A percentile compares a stretch with the other conserved stretches of the same genome.
These are phyloP conservation scores for Ceratobasidium sp. DNA, from an alignment of 1,284 basidiomycete genomes.

Conservation along the genomic window DNA sequence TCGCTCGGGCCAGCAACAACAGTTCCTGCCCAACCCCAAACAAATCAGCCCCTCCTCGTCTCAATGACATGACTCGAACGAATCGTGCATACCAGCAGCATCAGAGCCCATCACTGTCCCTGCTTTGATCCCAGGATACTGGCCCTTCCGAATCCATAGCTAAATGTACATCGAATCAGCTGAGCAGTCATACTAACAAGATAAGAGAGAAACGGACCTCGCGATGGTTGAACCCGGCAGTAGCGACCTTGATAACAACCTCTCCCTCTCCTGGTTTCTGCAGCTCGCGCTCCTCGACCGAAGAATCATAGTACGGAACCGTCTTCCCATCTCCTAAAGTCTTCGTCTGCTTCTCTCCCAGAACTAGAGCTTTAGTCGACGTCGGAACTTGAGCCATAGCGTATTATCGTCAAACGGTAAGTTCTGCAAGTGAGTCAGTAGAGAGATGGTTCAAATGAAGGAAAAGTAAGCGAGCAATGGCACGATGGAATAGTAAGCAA, in stretches of 20 bases:
- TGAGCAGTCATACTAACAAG: background rate
- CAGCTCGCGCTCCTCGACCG: conserved; percentile 65
- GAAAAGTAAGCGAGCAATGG: background rate
- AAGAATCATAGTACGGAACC: conserved; percentile 65
- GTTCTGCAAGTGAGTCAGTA: too few species aligned
- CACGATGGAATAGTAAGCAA: background rate
- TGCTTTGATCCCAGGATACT: conserved; percentile 75
- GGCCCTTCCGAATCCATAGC: conserved; percentile 81
- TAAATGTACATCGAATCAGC: conserved; percentile 52
- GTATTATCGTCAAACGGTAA: too few species aligned
- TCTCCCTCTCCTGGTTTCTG: conserved; percentile 67
- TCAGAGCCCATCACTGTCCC: conserved; percentile 79
- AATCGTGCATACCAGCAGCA: conserved; percentile 69
- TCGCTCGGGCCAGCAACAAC: conserved; percentile 73
- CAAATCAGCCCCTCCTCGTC: background rate
- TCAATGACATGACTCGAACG: background rate
- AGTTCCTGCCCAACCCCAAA: conserved; percentile 62
- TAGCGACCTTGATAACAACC: conserved; percentile 74
- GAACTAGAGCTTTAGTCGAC: conserved; percentile 60
- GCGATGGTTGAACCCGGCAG: conserved; percentile 83
- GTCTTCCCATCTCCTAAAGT: conserved; percentile 54
- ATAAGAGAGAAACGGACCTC: conserved; percentile 67
- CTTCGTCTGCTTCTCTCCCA: conserved; percentile 57
- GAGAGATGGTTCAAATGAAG: background rate
- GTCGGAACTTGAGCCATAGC: conserved; percentile 34